Evolutionary conservation across 352 stramenopile genomes (phyloP), one percentile per base, ranked within the genome.

Genomic region (Phytophthora cactorum): DNA sequence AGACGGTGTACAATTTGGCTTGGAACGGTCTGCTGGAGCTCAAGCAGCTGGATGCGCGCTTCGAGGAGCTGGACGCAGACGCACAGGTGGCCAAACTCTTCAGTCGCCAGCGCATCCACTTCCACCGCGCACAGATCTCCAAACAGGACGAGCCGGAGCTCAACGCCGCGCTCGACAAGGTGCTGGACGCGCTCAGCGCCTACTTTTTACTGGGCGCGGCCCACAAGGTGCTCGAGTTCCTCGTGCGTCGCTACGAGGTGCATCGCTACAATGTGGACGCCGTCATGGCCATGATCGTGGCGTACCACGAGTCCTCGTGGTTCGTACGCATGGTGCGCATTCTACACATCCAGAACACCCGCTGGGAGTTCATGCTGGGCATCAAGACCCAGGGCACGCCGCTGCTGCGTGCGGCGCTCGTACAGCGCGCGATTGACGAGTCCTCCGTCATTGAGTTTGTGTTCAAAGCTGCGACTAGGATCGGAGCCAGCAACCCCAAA

Each of bases 161-260:
- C 17, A 83, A 94, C 63, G 58, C 54, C 4, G 84, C 88, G 50
- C 74, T 97, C 28, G 59, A 68, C 17, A 82, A 80, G 57, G 75
- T 97, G 22, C 72, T 97, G 17, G 86, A 95, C 56, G 84, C 86
- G n/a, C 75, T 97, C 31, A 97, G 87, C 54, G 74, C 74, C 5
- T 95, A 93, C 59, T 95, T 96, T 61, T 56, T 97, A 36, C 71
- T 95, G 11, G 68, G 75, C 10, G 83, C 89, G 5, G 69, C 86
- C 4, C 90, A 97, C 70, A 95, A 97, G 66, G 86, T 96, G 52
- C 75, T 97, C 66, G 90, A 97, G 72, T 97, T 95, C 58, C 78
- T 97, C 61, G 84, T 97, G 55, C 86, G 90, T 11, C 84, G 85
- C n/a, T 97, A 95, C 55, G 86, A 96, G 55, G 70, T 97, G 28